Conservation (phyloP, 768 basidiomycete genomes). For the Collybia sordida region DNA sequence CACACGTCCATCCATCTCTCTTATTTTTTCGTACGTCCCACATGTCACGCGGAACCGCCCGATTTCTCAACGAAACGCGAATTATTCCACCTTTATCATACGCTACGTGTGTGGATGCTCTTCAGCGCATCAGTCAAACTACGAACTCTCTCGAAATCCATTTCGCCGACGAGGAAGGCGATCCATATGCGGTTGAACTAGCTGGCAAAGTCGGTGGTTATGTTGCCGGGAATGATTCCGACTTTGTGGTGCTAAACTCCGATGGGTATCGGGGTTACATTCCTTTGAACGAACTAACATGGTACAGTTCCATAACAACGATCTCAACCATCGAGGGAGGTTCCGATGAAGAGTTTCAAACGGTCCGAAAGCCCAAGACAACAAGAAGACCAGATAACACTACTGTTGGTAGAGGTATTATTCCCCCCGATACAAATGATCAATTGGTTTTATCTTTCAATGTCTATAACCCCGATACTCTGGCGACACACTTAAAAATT, state of each 20-base stretch:
- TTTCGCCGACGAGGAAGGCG: constrained; percentile 81
- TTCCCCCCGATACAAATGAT: constrained; percentile 48
- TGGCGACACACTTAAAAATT: constrained; percentile 67
- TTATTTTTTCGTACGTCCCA: constrained; percentile 83
- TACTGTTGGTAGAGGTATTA: constrained; percentile 35
- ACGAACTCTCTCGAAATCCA: constrained; percentile 49
- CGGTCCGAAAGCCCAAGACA: constrained; percentile 51
- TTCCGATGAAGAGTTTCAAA: constrained; percentile 57
- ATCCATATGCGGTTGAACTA: constrained; percentile 82
- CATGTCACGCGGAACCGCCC: constrained; percentile 56
- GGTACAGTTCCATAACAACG: constrained; percentile 40
- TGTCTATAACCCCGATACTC: constrained; percentile 57
- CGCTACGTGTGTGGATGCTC: constrained; percentile 54
- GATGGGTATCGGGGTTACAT: constrained; percentile 80
- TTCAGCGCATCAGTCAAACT: constrained; percentile 37
- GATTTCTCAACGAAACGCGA: constrained; percentile 71
- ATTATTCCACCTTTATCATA: constrained; percentile 73
- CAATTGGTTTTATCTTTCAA: constrained; percentile 52
- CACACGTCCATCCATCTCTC: constrained; percentile 57
- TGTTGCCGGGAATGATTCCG: constrained; percentile 79
- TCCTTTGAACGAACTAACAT: constrained; percentile 73
- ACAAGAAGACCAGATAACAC: constrained; percentile 39
- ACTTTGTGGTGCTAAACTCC: constrained; percentile 76
- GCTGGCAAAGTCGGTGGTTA: constrained; percentile 73
- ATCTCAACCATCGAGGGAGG: constrained; percentile 29